Evolutionary conservation across 371 early-diverging fungal species (phyloP), one percentile per base, ranked within the genome.

Genomic region (Lichtheimia ornata): DNA sequence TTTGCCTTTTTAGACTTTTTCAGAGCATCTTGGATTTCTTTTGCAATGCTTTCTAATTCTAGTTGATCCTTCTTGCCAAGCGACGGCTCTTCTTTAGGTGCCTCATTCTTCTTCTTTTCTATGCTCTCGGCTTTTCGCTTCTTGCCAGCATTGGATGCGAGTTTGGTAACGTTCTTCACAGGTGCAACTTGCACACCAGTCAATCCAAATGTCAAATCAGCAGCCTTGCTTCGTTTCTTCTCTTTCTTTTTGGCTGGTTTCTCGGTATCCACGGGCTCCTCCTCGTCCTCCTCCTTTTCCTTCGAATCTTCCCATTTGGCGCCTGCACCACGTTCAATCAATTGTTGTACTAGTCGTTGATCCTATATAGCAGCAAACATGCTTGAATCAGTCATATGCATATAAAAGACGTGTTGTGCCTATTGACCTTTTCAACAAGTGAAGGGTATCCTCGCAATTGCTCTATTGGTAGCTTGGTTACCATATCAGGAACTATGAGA

Each of bases 271-370:
- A 9, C 22, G 22, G 17, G 14, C 42, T 20, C 17, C 20, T 41
- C 41, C 42, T 17, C 40, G 3, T 7, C 15, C 41, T 35, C 18
- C 7, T 54, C 12, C 15, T 71, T 71, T 5, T 56, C 30, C 5
- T 6, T 56, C 18, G 79, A 68, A 24, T 69, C 71, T 30, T 53
- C 43, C 78, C 77, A 81, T 28, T 75, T 69, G 14, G 70, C 71
- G 24, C 80, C 81, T 4, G 63, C 65, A n/a, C 84, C 81, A 7
- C 74, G 56, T 51, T 79, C 71, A 54, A 83, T 74, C 18, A 83
- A 66, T 35, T 57, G 61, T 52, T 79, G 72, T 44, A 83, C 66
- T 62, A 78, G 72, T 15, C 65, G 53, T 59, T 83, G 72, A 59
- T 83, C 84, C 72, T 74, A 61, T 30, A 7, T 45, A 40, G 1